phyloP scores from a whole-genome alignment of 805 yeast genomes.

The Millerozyma miso region DNA sequence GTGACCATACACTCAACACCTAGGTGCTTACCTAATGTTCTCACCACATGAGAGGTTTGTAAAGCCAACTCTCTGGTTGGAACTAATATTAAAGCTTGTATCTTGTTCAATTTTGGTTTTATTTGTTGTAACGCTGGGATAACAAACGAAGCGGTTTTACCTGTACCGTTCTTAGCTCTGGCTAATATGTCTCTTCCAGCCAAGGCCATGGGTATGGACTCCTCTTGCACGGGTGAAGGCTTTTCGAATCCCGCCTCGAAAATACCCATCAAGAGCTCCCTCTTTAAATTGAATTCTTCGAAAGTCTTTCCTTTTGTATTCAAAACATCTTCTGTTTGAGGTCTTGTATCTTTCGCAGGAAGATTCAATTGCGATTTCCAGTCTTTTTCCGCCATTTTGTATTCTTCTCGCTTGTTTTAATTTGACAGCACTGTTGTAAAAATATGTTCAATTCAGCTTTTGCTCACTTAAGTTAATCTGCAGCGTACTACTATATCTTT shows the following conservation, averaged over 20 bases:
- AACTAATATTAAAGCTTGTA: slow-evolving; percentile 88
- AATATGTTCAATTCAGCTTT: not conserved
- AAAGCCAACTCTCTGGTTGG: slow-evolving; percentile 98
- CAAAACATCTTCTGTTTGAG: slow-evolving; percentile 94
- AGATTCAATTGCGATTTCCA: slow-evolving; percentile 76
- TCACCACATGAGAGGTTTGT: slow-evolving; percentile 95
- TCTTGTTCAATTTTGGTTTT: slow-evolving; percentile 76
- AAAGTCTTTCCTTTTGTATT: slow-evolving; percentile 86
- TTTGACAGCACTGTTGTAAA: not conserved
- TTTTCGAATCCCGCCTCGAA: slow-evolving; percentile 98
- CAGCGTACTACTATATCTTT: not conserved
- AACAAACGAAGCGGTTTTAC: slow-evolving; percentile 96
- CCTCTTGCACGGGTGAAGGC: slow-evolving; percentile 98
- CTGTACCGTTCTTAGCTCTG: slow-evolving; percentile 97
- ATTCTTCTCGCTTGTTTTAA: not conserved
- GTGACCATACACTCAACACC: slow-evolving; percentile 94
- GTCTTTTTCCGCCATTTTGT: slow-evolving; percentile 5
- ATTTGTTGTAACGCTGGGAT: slow-evolving; percentile 89
- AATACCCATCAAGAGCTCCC: slow-evolving; percentile 96
- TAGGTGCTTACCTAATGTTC: slow-evolving; percentile 91
- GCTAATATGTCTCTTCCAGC: slow-evolving; percentile 96
- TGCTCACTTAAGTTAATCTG: not conserved
- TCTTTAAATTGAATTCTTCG: slow-evolving; percentile 86
- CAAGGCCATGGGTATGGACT: slow-evolving; percentile 90
- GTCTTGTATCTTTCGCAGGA: slow-evolving; percentile 86